Percentiles rank a stretch among this genome's conserved stretches.
These are phyloP conservation scores for Penicillium verhagenii DNA, from an alignment of 495 filamentous ascomycete species.

Conservation along the genomic window DNA sequence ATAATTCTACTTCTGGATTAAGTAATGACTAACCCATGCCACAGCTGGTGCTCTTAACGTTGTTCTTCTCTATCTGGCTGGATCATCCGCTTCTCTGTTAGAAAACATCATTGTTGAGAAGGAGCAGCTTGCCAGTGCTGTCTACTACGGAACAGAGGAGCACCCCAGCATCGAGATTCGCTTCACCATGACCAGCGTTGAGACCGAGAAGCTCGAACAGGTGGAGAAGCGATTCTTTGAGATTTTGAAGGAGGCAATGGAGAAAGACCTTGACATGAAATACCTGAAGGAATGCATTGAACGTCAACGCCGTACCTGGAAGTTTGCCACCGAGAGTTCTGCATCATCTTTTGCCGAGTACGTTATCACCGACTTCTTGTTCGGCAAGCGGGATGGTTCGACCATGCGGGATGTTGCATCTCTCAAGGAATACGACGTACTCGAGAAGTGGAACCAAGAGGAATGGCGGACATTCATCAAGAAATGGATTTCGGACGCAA, in stretches of 20 bases:
- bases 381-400: constrained; percentile 80
- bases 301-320: constrained; percentile 73
- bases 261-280: constrained; percentile 78
- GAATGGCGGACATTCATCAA: constrained; percentile 81
- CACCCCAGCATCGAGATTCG: constrained; percentile 81
- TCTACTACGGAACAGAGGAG: constrained; percentile 70
- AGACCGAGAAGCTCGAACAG: constrained; percentile 75
- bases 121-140: constrained; percentile 83
- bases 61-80: constrained; percentile 78
- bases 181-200: constrained; percentile 79
- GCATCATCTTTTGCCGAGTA: constrained; percentile 72
- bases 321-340: constrained; percentile 74
- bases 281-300: constrained; percentile 85
- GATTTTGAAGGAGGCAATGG: constrained; percentile 73
- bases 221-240: constrained; percentile 86
- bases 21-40: not conserved
- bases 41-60: constrained; percentile 69
- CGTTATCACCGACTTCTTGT: constrained; percentile 88
- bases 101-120: constrained; percentile 93
- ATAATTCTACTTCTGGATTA: not conserved
- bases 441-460: constrained; percentile 76
- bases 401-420: constrained; percentile 67
- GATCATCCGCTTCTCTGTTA: constrained; percentile 86
- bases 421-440: constrained; percentile 69
- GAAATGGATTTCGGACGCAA: constrained; percentile 81